phyloP scores from a whole-genome alignment of 768 basidiomycete genomes.

The Clathrus columnatus region DNA sequence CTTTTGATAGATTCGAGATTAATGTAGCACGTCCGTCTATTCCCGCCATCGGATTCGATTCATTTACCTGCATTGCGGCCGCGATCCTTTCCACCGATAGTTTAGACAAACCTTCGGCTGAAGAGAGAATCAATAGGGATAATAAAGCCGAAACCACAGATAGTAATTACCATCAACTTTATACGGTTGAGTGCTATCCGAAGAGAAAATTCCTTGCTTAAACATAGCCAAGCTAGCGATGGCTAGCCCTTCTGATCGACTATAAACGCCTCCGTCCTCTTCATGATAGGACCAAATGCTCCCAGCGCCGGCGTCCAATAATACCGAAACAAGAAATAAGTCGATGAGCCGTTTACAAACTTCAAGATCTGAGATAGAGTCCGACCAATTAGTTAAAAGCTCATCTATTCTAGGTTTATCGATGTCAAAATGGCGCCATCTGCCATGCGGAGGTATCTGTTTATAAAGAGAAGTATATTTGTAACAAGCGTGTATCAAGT shows the following conservation, averaged over 20 bases:
- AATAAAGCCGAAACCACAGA: too few species aligned
- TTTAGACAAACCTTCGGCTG: constrained; percentile 62
- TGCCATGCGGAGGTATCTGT: constrained; percentile 80
- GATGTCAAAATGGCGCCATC: constrained; percentile 84
- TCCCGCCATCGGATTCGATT: constrained; percentile 80
- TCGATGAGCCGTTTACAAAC: constrained; percentile 72
- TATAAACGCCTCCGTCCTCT: constrained; percentile 39
- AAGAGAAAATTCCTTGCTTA: constrained; percentile 70
- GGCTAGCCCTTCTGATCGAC: constrained; percentile 74
- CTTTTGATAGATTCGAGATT: constrained; percentile 61
- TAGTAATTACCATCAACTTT: constrained; percentile 67
- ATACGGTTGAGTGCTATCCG: constrained; percentile 47
- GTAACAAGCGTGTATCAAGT: not conserved
- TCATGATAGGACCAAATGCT: constrained; percentile 73
- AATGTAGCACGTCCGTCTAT: constrained; percentile 79
- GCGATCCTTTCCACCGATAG: constrained; percentile 55
- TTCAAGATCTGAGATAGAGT: constrained; percentile 34
- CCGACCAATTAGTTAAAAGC: constrained; percentile 49
- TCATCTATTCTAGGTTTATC: constrained; percentile 55
- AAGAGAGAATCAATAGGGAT: not conserved
- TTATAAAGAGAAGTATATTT: not conserved
- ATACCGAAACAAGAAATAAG: constrained; percentile 82
- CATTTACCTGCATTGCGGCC: constrained; percentile 68
- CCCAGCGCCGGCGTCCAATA: constrained; percentile 93
- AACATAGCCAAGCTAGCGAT: constrained; percentile 93